phyloP scores from a whole-genome alignment of 805 yeast genomes.

The Blastobotrys chiropterorum region DNA sequence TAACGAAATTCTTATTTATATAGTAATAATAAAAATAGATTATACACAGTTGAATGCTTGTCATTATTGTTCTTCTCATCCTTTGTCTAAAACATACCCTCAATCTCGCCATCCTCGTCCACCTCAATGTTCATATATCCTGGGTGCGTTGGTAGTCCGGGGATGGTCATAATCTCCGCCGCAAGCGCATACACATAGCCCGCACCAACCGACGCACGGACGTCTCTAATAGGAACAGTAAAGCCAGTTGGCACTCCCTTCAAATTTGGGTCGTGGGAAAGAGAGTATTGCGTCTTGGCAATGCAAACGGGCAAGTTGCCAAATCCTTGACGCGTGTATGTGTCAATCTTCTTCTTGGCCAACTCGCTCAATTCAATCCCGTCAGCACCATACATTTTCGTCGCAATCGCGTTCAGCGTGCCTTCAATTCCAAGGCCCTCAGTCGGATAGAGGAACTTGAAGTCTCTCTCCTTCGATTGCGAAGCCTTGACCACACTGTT shows the following conservation, averaged over 20 bases:
- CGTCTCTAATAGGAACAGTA: conserved; percentile 89
- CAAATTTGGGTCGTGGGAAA: conserved; percentile 87
- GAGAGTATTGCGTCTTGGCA: conserved; percentile 95
- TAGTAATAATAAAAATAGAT: background rate
- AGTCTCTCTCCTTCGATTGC: conserved; percentile 42
- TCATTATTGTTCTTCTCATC: background rate
- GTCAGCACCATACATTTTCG: conserved; percentile 89
- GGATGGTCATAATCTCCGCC: conserved; percentile 94
- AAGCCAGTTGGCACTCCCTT: conserved; percentile 95
- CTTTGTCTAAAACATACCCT: conserved; percentile 65
- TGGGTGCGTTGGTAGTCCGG: conserved; percentile 92
- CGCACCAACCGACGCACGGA: conserved; percentile 92
- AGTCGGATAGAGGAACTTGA: conserved; percentile 63
- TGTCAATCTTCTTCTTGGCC: conserved; percentile 75
- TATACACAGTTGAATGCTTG: background rate
- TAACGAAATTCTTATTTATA: background rate
- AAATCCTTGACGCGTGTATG: conserved; percentile 81
- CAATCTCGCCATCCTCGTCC: conserved; percentile 84
- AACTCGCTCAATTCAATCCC: conserved; percentile 74
- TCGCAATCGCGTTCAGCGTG: conserved; percentile 73
- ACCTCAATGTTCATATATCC: conserved; percentile 98
- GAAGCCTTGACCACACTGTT: conserved; percentile 73
- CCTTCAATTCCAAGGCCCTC: conserved; percentile 63
- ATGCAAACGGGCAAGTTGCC: conserved; percentile 90
- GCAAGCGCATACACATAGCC: conserved; percentile 95